These are phyloP conservation scores for Xylona heveae DNA, from an alignment of 495 filamentous ascomycete species.

Conservation along the genomic window DNA sequence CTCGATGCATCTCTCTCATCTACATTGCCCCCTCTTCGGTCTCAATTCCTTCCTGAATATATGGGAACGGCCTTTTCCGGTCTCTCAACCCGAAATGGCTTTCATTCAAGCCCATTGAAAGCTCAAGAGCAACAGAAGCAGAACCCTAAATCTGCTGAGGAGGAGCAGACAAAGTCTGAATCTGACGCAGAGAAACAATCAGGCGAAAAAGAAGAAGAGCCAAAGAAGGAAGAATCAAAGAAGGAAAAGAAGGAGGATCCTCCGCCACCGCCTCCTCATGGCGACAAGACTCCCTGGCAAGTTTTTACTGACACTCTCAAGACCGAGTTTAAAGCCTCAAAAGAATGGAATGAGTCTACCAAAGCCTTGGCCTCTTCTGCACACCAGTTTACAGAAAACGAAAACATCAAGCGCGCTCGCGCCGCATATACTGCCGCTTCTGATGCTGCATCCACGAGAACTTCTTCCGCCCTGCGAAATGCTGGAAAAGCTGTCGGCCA, in stretches of 20 bases:
- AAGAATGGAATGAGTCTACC: constrained; percentile 97
- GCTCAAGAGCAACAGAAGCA: constrained; percentile 23
- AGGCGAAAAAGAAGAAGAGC: constrained; percentile 6
- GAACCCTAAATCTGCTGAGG: constrained; percentile 9
- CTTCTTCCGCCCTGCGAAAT: constrained; percentile 56
- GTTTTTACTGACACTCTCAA: constrained; percentile 93
- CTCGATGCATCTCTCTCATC: constrained; percentile 3
- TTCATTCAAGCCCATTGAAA: constrained; percentile 20
- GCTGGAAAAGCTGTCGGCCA: constrained; percentile 76
- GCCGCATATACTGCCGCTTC: constrained; percentile 70
- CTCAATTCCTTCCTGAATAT: background rate
- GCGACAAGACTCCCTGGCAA: constrained; percentile 94
- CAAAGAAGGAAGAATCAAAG: constrained; percentile 18
- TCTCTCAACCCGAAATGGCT: constrained; percentile 11
- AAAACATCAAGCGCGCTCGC: constrained; percentile 68
- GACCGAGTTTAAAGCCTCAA: constrained; percentile 83
- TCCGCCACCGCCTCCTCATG: constrained; percentile 81
- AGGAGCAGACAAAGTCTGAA: constrained; percentile 19
- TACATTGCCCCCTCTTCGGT: background rate
- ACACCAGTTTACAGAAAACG: constrained; percentile 82
- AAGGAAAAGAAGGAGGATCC: constrained; percentile 48
- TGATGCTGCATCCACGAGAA: constrained; percentile 48
- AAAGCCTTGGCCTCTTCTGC: constrained; percentile 78
- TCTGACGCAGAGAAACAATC: constrained; percentile 3
- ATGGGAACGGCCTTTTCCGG: background rate